Base-by-base conservation (phyloP, 768 basidiomycete genomes). In the Cytidiella melzeri region DNA sequence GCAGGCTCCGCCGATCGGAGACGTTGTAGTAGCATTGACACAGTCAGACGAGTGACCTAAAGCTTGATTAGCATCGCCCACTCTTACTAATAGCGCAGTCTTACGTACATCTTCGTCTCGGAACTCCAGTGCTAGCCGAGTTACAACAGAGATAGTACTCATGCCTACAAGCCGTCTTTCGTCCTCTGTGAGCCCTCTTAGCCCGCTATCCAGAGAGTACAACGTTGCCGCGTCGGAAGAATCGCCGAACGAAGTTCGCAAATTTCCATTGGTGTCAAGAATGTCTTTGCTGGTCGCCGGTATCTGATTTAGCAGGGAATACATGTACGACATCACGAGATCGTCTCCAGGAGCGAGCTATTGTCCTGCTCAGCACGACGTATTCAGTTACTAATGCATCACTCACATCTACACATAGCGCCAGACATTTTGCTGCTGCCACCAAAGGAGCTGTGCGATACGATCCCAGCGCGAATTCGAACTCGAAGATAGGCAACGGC, bases 251-350 rank as follows among this genome's bases (percentile, higher is more conserved):
- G 52, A 53, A 13, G 12, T 53, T 18, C 25, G 41, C 10, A 60
- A 49, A 18, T 55, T 40, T 36, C 50, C 50, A n/a, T 76, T 71
- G 7, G 73, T 64, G 43, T 86, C 85, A 28, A 75, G 75, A 27
- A 80, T 76, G 41, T 88, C 87, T 61, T 87, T 88, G 70, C 83
- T 85, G 2, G 90, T 83, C 3, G 87, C 82, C 1, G 89, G 82
- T 51, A 97, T 85, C 64, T 89, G 87, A 63, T 98, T 97, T 52
- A 98, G 75, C 11, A 98, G 77, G 4, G 95, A 96, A 65, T 98
- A 97, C 83, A 97, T 87, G 57, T 93, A 91, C 3, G 94, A 97
- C 79, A 93, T 84, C 62, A 89, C 77, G 30, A 92, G 76, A 61
- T 93, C 92, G 55, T 92, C 88, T 38, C 88, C 89, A 13, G 88